phyloP scores from a whole-genome alignment of 257 asterid genomes.

The Nicotiana knightiana region DNA sequence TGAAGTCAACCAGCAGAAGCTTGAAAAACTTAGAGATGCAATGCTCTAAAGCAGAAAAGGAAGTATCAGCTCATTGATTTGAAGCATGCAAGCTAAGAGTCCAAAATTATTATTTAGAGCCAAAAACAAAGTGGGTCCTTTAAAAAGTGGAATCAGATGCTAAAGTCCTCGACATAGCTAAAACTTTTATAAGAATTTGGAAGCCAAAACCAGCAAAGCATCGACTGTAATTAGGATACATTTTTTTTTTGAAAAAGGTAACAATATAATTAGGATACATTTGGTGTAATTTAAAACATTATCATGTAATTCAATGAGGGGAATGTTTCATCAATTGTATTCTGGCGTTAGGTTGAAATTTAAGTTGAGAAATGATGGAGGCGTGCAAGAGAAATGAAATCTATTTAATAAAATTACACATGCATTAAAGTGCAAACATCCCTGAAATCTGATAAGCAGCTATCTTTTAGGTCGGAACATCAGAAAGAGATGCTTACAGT shows the following conservation, averaged over 20 bases:
- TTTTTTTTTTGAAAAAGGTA: too few species aligned
- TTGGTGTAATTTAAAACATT: not conserved
- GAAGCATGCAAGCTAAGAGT: not conserved
- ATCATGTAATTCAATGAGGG: not conserved
- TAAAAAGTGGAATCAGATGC: not conserved
- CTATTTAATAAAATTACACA: not conserved
- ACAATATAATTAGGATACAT: not conserved
- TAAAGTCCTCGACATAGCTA: not conserved
- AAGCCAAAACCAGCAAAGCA: not conserved
- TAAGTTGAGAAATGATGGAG: not conserved
- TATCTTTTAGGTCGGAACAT: not conserved
- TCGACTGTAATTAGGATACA: not conserved
- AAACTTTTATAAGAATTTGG: not conserved
- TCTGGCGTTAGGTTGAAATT: not conserved
- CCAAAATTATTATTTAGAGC: not conserved
- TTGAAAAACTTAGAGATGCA: not conserved
- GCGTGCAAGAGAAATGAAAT: not conserved
- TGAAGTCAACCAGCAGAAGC: not conserved
- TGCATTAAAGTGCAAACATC: not conserved
- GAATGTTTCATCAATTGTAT: not conserved
- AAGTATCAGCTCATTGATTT: not conserved
- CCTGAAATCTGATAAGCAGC: not conserved
- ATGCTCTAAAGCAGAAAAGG: not conserved
- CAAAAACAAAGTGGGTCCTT: not conserved
- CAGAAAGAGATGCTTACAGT: conserved; percentile 34